These are phyloP conservation scores for Mortierella hygrophila DNA, from an alignment of 192 early-diverging fungal genomes.

Conservation along the genomic window DNA sequence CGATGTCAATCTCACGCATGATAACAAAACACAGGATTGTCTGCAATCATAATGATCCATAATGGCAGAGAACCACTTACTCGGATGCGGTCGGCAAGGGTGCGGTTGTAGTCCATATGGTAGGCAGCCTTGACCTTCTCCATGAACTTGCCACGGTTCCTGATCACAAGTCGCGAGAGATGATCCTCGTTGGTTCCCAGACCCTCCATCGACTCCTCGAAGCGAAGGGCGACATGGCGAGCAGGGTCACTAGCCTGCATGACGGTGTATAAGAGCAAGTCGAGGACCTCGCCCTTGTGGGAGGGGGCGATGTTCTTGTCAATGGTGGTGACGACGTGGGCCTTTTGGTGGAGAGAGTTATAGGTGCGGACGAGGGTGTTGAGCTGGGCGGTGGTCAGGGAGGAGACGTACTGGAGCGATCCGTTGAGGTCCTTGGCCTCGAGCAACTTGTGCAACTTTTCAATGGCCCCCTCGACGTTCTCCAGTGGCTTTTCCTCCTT, in stretches of 20 bases:
- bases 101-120: constrained; percentile 39
- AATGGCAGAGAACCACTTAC: constrained; percentile 9
- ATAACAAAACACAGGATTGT: neutral
- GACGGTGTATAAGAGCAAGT: constrained; percentile 33
- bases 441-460: constrained; percentile 17
- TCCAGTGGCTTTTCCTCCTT: constrained; percentile 44
- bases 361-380: constrained; percentile 19
- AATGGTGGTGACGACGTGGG: constrained; percentile 35
- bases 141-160: constrained; percentile 48
- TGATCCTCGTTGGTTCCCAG: constrained; percentile 55
- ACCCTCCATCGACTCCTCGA: constrained; percentile 47
- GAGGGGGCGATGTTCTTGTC: constrained; percentile 22
- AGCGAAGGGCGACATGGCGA: constrained; percentile 35
- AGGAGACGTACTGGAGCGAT: constrained; percentile 15
- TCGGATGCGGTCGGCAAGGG: constrained; percentile 47
- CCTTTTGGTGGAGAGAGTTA: constrained; percentile 16
- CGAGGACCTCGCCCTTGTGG: constrained; percentile 38
- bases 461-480: constrained; percentile 15
- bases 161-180: constrained; percentile 43
- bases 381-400: constrained; percentile 29
- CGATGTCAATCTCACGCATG: neutral
- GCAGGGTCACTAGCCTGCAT: constrained; percentile 48
- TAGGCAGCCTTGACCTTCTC: constrained; percentile 49
- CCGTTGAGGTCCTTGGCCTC: constrained; percentile 16
- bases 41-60: neutral